Conservation (phyloP, 176 grass and related monocot genomes). For the Carex pumila region DNA sequence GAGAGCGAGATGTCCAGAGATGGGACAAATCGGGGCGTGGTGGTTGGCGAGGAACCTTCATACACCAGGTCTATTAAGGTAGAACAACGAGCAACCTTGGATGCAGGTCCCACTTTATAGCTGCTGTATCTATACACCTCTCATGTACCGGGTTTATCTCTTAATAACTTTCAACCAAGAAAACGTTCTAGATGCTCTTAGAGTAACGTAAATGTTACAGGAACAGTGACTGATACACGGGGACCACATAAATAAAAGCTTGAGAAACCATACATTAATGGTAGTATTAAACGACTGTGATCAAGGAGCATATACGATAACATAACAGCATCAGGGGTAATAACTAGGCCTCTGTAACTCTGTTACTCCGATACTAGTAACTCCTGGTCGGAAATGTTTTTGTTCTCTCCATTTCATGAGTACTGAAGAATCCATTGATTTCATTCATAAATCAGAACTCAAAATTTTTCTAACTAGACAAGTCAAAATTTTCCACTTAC, state of each 20-base stretch:
- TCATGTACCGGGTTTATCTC: not conserved
- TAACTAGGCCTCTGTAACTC: not conserved
- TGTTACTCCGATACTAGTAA: not conserved
- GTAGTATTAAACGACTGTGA: not conserved
- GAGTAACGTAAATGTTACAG: not conserved
- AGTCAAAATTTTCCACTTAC: not conserved
- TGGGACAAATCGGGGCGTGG: not conserved
- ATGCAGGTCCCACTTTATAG: not conserved
- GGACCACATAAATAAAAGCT: not conserved
- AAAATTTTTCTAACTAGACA: not conserved
- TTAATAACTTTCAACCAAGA: not conserved
- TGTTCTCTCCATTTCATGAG: not conserved
- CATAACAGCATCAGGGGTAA: not conserved
- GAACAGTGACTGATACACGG: not conserved
- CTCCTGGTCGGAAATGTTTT: not conserved
- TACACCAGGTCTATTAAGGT: not conserved
- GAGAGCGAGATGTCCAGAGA: not conserved
- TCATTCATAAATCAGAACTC: not conserved
- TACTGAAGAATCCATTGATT: not conserved
- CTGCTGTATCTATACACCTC: not conserved
- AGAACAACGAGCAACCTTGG: not conserved
- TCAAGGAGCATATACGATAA: constrained; percentile 1
- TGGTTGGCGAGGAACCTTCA: not conserved
- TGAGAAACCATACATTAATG: not conserved
- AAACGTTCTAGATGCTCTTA: not conserved